Evolutionary conservation across 371 early-diverging fungal genomes (phyloP), one percentile per base, ranked within the genome.

Genomic region (Lichtheimia hyalospora): DNA sequence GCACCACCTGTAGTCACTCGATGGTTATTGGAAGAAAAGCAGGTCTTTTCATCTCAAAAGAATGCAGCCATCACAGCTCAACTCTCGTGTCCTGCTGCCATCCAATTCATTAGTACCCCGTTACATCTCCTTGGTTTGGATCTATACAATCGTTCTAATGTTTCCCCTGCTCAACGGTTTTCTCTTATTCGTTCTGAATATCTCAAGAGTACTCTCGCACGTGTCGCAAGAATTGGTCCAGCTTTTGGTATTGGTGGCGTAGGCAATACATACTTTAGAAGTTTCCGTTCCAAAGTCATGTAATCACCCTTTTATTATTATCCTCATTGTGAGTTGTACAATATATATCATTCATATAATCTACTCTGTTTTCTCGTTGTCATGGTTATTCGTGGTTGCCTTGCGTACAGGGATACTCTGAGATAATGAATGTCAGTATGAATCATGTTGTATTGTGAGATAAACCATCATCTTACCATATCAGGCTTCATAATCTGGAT

Each of bases 211-310:
- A 69, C 83, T 0, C 52, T 80, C 8, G 88, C 88, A 23, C 70
- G 88, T 39, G 75, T 84, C 46, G 87, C 64, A 24, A 70, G 90
- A 59, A 88, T 89, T 50, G 84, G 83, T 21, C 88, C 90, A 5
- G 90, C 90, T 43, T 88, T 85, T 70, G 87, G 90, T 52, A 75
- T 89, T 52, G 88, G 87, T 48, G 88, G 87, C 28, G 83, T 88
- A 16, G 83, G 84, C 23, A 89, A 89, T 67, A 69, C 68, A 0
- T 72, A 55, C 23, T 56, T 62, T 25, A 54, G 62, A 51, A 52
- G 62, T 13, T 60, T 52, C 40, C 18, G 60, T 24, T 52, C 24
- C n/a, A 10, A 57, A 14, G 20, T 57, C 3, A 34, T 51, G 21
- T 51, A 51, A 3, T 13, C 21, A n/a, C 7, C 10, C 21, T 5